Evolutionary conservation across 139 green algal genomes (phyloP).

Genomic region (Chlorella sp.): DNA sequence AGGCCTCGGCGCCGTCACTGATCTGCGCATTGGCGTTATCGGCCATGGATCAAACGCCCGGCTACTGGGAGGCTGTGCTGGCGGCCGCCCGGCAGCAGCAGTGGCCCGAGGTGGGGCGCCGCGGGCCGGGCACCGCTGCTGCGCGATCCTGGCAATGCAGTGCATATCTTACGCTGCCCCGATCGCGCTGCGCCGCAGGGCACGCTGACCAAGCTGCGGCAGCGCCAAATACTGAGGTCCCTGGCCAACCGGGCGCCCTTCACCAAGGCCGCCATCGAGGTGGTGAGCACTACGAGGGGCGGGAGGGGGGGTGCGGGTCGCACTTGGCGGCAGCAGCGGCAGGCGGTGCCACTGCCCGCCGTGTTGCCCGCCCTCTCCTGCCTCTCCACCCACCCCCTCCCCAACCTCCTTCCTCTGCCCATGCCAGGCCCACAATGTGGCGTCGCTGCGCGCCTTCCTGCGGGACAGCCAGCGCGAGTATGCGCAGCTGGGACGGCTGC

Average conservation of each 20-base stretch:
- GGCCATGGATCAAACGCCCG: not conserved
- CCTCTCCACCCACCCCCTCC: not conserved
- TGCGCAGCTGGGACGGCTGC: slow-evolving; percentile 43
- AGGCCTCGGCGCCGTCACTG: too few relatives aligned
- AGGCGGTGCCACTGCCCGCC: not conserved
- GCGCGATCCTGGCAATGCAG: too few relatives aligned
- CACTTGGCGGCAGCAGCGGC: not conserved
- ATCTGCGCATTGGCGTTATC: not conserved
- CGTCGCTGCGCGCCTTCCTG: slow-evolving; percentile 45
- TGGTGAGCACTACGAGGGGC: slow-evolving; percentile 37
- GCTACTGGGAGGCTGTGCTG: slow-evolving; percentile 19
- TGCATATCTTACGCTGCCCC: not conserved
- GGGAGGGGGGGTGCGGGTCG: not conserved
- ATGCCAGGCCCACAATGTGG: slow-evolving; percentile 54
- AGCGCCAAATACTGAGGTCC: slow-evolving; percentile 55
- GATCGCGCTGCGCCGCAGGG: slow-evolving; percentile 41
- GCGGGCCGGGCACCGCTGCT: not conserved
- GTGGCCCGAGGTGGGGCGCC: not conserved
- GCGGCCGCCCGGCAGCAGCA: not conserved
- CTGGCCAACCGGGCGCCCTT: slow-evolving; percentile 50
- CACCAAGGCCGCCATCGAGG: slow-evolving; percentile 47
- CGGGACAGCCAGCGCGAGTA: slow-evolving; percentile 55
- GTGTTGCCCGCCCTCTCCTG: not conserved
- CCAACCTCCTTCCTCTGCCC: not conserved
- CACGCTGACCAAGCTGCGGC: slow-evolving; percentile 49